phyloP scores from a whole-genome alignment of 169 alveolate species.

The Pseudocohnilembus persalinus region DNA sequence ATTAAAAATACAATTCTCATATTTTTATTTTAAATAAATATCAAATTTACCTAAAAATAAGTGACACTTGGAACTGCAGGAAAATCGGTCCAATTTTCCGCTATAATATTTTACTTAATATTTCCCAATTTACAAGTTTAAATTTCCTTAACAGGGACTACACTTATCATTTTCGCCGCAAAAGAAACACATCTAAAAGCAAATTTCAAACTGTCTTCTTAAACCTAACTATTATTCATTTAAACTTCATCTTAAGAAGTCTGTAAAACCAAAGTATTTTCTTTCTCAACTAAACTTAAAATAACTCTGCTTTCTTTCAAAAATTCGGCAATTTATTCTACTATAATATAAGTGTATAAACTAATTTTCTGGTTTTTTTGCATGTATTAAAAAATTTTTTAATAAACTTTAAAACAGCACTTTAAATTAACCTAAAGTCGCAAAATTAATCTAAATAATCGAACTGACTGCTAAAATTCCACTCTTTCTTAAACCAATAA shows the following conservation, averaged over 20 bases:
- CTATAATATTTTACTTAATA: background rate
- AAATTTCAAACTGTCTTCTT: background rate
- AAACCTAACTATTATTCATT: background rate
- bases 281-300: background rate
- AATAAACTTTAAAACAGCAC: background rate
- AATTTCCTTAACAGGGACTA: background rate
- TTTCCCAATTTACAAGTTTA: background rate
- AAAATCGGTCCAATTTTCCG: background rate
- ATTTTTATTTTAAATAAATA: no score
- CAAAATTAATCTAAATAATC: background rate
- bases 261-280: no score
- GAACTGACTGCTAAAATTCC: background rate
- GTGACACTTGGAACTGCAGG: background rate
- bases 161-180: background rate
- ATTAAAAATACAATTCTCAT: no score
- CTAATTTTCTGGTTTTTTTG: background rate
- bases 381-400: background rate
- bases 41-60: background rate
- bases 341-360: background rate
- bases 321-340: background rate
- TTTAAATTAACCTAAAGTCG: background rate
- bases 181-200: background rate
- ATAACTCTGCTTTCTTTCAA: background rate
- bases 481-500: background rate
- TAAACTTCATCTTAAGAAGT: no score